Evolutionary conservation across 2,329 filamentous ascomycete genomes (phyloP).

Genomic region (Trichophaea hybrida): DNA sequence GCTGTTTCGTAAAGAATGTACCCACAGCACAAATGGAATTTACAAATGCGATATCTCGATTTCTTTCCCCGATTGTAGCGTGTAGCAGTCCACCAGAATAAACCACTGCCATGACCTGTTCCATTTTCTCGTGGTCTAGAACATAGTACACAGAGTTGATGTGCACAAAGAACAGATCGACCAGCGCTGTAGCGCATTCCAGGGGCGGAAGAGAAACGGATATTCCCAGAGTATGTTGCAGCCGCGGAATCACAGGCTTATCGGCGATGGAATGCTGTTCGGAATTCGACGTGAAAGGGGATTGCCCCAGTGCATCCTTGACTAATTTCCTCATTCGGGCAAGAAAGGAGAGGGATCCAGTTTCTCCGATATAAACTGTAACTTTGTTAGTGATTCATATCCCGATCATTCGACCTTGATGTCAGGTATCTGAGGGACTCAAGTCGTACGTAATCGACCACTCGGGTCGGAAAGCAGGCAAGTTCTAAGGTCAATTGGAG

Average conservation of each 20-base stretch:
- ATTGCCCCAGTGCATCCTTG: slow-evolving; percentile 1
- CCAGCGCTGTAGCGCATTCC: not conserved
- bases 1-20: not conserved
- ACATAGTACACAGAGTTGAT: slow-evolving; percentile 4
- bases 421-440: no score
- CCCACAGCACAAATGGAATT: slow-evolving; percentile 2
- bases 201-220: not conserved
- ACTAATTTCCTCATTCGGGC: slow-evolving; percentile 3
- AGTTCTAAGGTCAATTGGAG: not conserved
- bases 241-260: not conserved
- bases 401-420: not conserved
- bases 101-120: not conserved
- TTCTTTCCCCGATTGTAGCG: not conserved
- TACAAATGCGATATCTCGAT: not conserved
- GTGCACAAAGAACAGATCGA: slow-evolving; percentile 3
- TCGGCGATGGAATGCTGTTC: slow-evolving; percentile 1
- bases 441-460: slow-evolving; percentile 2
- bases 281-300: not conserved
- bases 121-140: not conserved
- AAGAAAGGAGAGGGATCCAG: slow-evolving; percentile 2
- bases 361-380: slow-evolving; percentile 7
- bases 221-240: not conserved
- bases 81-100: not conserved
- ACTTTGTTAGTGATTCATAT: not conserved
- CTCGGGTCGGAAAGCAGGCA: not conserved